phyloP scores from a whole-genome alignment of 257 asterid species.

The Gentiana dahurica region DNA sequence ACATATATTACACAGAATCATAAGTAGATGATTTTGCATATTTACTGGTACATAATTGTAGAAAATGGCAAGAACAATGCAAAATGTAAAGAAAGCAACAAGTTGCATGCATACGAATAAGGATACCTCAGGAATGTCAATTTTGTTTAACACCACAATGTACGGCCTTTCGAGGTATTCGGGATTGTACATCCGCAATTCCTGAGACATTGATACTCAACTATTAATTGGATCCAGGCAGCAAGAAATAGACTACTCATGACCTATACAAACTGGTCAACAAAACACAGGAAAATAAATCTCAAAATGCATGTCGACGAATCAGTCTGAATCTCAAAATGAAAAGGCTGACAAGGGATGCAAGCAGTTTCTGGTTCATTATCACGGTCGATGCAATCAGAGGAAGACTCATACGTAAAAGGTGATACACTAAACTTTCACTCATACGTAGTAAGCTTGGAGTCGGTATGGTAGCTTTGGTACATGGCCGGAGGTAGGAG shows the following conservation, averaged over 20 bases:
- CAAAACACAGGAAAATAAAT: neutral
- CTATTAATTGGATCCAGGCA: neutral
- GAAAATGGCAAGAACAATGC: constrained; percentile 1
- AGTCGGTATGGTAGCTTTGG: no score
- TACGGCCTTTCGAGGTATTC: constrained; percentile 87
- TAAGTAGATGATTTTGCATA: neutral
- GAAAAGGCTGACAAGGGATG: no score
- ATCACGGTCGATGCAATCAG: no score
- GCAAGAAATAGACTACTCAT: neutral
- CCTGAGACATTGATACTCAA: constrained; percentile 36
- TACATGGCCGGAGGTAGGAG: no score
- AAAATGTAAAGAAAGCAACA: neutral
- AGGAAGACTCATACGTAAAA: no score
- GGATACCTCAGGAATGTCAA: constrained; percentile 72
- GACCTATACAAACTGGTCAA: neutral
- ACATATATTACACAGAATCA: neutral
- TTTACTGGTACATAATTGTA: neutral
- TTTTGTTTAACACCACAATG: constrained; percentile 82
- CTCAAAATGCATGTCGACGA: no score
- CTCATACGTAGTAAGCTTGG: no score
- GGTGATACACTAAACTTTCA: no score
- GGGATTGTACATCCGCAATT: constrained; percentile 95
- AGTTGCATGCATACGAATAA: constrained; percentile 3
- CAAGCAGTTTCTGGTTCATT: no score
- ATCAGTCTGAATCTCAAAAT: no score